Percentiles rank a stretch among this genome's conserved stretches.
Evolutionary conservation across 805 yeast genomes (phyloP).

Genomic region (Candida saitoana): DNA sequence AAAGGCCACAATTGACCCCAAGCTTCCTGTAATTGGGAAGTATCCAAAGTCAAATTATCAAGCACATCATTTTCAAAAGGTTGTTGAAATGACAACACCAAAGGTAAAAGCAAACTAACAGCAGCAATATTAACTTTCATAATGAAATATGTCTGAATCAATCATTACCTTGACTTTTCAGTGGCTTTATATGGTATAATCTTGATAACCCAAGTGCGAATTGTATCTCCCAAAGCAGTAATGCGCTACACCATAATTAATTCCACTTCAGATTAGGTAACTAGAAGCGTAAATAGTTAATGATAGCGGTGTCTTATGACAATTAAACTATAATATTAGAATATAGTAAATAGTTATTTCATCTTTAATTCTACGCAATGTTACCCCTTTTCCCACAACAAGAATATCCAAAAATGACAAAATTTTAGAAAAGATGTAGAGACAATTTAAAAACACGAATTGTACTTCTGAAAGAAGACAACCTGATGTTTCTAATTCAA

Average conservation of each 20-base stretch:
- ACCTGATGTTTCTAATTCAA: neutral
- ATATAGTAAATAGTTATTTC: no score
- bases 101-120: neutral
- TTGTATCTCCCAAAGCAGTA: neutral
- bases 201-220: neutral
- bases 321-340: no score
- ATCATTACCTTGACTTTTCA: no score
- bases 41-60: neutral
- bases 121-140: slow-evolving; percentile 1
- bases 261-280: no score
- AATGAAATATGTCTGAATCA: no score
- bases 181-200: neutral
- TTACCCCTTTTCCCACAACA: no score
- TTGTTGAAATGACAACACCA: neutral
- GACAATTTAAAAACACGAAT: no score
- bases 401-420: no score
- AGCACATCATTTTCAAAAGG: neutral
- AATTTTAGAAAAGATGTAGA: no score
- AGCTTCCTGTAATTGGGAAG: slow-evolving; percentile 45
- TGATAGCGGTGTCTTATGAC: no score
- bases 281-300: no score
- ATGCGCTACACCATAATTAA: neutral
- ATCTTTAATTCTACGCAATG: no score
- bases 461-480: neutral
- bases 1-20: slow-evolving; percentile 80